Evolutionary conservation across 176 grass and related monocot genomes (phyloP).

Genomic region (Lolium multiflorum): DNA sequence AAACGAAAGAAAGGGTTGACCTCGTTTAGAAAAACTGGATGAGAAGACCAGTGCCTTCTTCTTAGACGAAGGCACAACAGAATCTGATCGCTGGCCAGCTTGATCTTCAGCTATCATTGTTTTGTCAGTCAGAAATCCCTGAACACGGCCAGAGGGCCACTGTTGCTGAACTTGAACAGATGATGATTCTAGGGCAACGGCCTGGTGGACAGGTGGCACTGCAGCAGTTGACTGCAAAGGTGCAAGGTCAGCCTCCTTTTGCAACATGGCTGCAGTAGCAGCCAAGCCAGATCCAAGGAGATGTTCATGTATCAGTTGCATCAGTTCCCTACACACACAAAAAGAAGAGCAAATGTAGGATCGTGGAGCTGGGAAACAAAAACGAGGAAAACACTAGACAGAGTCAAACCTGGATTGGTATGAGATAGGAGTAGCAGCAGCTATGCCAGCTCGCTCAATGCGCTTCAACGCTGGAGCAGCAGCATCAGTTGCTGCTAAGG

Average conservation of each 20-base stretch:
- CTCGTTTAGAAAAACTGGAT: slow-evolving; percentile 62
- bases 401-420: slow-evolving; percentile 90
- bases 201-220: slow-evolving; percentile 68
- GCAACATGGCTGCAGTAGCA: slow-evolving; percentile 77
- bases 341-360: slow-evolving; percentile 3
- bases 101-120: slow-evolving; percentile 52
- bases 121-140: slow-evolving; percentile 67
- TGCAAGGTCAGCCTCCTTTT: slow-evolving; percentile 89
- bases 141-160: slow-evolving; percentile 80
- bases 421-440: slow-evolving; percentile 92
- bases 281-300: slow-evolving; percentile 84
- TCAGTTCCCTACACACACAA: slow-evolving; percentile 71
- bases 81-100: slow-evolving; percentile 56
- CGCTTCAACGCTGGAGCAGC: slow-evolving; percentile 91
- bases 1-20: slow-evolving; percentile 41
- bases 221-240: slow-evolving; percentile 61
- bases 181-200: slow-evolving; percentile 61
- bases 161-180: slow-evolving; percentile 56
- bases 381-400: slow-evolving; percentile 19
- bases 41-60: slow-evolving; percentile 81
- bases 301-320: slow-evolving; percentile 97
- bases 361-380: slow-evolving; percentile 25
- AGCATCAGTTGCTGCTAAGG: slow-evolving; percentile 94
- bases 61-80: slow-evolving; percentile 53
- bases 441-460: slow-evolving; percentile 95